Percentiles rank a stretch among this genome's conserved stretches.
Evolutionary conservation across 352 stramenopile species (phyloP).

Genomic region (Phytophthora agathidicida): DNA sequence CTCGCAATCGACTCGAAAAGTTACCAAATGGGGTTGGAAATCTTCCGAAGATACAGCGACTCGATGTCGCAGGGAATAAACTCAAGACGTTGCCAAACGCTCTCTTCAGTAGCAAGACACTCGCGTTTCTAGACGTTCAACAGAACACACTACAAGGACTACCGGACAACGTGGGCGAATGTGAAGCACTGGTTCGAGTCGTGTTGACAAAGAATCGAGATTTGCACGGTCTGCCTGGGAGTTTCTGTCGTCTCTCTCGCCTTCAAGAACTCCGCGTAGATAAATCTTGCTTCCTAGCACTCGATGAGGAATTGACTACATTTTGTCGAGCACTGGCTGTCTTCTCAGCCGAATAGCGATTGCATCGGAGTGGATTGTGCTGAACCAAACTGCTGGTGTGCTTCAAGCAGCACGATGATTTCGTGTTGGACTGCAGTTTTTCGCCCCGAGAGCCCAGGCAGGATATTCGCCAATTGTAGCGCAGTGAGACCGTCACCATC

Average conservation of each 20-base stretch:
- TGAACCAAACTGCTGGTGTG: slow-evolving; percentile 1
- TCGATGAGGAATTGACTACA: slow-evolving; percentile 34
- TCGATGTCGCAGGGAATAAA: slow-evolving; percentile 58
- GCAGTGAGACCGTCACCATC: slow-evolving; percentile 36
- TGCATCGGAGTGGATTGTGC: neutral
- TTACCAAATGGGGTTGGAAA: slow-evolving; percentile 33
- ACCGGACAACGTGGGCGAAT: slow-evolving; percentile 37
- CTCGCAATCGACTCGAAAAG: slow-evolving; percentile 45
- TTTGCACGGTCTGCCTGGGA: slow-evolving; percentile 32
- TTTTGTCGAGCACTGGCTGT: slow-evolving; percentile 44
- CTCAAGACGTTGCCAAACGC: slow-evolving; percentile 29
- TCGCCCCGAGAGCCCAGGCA: neutral
- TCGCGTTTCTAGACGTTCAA: slow-evolving; percentile 40
- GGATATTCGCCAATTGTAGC: slow-evolving; percentile 31
- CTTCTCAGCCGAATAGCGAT: slow-evolving; percentile 50
- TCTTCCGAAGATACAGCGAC: slow-evolving; percentile 33
- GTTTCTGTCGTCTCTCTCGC: slow-evolving; percentile 24
- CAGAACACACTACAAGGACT: slow-evolving; percentile 42
- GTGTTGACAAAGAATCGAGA: slow-evolving; percentile 43
- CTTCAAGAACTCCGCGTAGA: slow-evolving; percentile 52
- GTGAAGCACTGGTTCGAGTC: slow-evolving; percentile 34
- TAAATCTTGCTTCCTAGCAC: slow-evolving; percentile 54
- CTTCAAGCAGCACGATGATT: slow-evolving; percentile 34
- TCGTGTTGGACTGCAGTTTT: slow-evolving; percentile 8
- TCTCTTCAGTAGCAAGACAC: slow-evolving; percentile 26